These are phyloP conservation scores for Didymella pinodella DNA, from an alignment of 2,329 filamentous ascomycete genomes.

Conservation along the genomic window DNA sequence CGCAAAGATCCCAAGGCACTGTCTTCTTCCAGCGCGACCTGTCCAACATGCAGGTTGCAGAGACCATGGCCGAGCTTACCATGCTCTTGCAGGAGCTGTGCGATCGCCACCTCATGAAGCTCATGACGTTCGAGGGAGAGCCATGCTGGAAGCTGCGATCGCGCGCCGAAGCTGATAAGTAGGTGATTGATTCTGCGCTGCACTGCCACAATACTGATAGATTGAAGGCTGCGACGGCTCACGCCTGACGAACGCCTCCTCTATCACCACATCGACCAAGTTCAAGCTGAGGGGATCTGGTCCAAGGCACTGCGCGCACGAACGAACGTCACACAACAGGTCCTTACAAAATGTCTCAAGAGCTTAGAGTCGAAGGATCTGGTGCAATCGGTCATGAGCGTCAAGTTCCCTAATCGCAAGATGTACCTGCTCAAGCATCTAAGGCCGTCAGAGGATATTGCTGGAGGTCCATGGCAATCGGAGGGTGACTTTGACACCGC, in stretches of 20 bases:
- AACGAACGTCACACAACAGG: conserved; percentile 83
- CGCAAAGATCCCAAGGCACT: conserved; percentile 43
- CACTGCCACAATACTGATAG: conserved; percentile 17
- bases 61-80: conserved; percentile 44
- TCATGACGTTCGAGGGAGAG: conserved; percentile 47
- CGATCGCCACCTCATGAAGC: conserved; percentile 49
- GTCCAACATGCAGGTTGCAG: conserved; percentile 48
- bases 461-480: conserved; percentile 93
- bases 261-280: conserved; percentile 87
- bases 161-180: conserved; percentile 49
- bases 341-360: conserved; percentile 83
- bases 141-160: conserved; percentile 50
- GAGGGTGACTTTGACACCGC: conserved; percentile 88
- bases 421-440: conserved; percentile 94
- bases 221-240: conserved; percentile 54
- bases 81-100: conserved; percentile 45
- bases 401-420: conserved; percentile 88
- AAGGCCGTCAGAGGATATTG: conserved; percentile 85
- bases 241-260: conserved; percentile 79
- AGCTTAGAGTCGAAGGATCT: conserved; percentile 81
- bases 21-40: conserved; percentile 53
- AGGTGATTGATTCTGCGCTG: conserved; percentile 9
- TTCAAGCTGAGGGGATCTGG: conserved; percentile 88
- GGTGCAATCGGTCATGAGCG: conserved; percentile 89
- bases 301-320: conserved; percentile 81